Evolutionary conservation across 1,284 basidiomycete genomes (phyloP).

Genomic region (Boletus mariae): DNA sequence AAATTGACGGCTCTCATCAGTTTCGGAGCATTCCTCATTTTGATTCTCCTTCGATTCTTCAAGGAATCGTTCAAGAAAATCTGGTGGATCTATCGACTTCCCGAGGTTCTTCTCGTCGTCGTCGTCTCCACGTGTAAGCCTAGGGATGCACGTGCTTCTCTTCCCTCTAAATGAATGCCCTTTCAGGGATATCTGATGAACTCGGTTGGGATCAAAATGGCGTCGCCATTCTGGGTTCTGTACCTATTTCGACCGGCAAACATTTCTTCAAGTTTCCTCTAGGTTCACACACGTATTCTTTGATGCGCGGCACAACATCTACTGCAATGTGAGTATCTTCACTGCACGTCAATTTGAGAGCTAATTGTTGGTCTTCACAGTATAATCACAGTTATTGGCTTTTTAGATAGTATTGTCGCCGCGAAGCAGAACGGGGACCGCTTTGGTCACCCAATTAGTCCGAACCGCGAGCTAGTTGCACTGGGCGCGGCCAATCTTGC

Average conservation of each 20-base stretch:
- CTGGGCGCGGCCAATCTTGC: slow-evolving; percentile 81
- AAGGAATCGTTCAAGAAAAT: slow-evolving; percentile 49
- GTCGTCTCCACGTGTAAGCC: slow-evolving; percentile 73
- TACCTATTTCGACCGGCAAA: slow-evolving; percentile 58
- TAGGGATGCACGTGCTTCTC: not conserved
- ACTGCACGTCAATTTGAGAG: not conserved
- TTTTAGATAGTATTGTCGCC: slow-evolving; percentile 79
- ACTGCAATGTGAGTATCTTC: slow-evolving; percentile 61
- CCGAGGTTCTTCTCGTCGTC: slow-evolving; percentile 81
- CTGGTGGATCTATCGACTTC: slow-evolving; percentile 72
- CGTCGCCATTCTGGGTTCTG: slow-evolving; percentile 77
- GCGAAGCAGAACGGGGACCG: slow-evolving; percentile 84
- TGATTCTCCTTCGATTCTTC: slow-evolving; percentile 58
- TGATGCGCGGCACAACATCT: slow-evolving; percentile 71
- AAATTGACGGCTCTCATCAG: slow-evolving; percentile 69
- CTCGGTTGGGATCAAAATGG: slow-evolving; percentile 77
- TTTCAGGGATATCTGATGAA: slow-evolving; percentile 63
- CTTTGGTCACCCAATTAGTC: slow-evolving; percentile 85
- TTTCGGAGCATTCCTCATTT: slow-evolving; percentile 58
- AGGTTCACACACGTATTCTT: slow-evolving; percentile 53
- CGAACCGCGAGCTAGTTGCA: slow-evolving; percentile 88
- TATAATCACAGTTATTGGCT: slow-evolving; percentile 73
- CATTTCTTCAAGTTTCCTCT: slow-evolving; percentile 71
- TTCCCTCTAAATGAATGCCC: not conserved
- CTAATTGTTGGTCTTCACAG: slow-evolving; percentile 33